Percentiles rank a stretch among this genome's conserved stretches.
Conservation (phyloP, 805 yeast species). For the Gaillardinia entomophila region DNA sequence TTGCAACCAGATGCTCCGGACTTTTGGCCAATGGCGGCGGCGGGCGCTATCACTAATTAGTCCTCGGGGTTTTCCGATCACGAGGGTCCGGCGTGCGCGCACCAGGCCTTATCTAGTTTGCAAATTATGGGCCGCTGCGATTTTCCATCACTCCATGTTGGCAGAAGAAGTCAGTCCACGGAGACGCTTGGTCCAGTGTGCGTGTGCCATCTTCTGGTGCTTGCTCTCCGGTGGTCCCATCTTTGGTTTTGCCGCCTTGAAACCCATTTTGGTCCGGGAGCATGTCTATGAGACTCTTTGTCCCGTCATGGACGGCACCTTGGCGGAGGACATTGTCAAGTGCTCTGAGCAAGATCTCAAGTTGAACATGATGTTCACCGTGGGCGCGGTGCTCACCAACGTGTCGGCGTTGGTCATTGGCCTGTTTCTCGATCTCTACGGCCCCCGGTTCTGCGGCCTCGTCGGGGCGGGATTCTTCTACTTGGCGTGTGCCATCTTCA, state of each 20-base stretch:
- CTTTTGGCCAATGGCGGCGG: too few relatives aligned
- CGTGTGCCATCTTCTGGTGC: slow-evolving; percentile 51
- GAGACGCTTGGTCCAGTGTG: slow-evolving; percentile 28
- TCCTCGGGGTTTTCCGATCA: too few relatives aligned
- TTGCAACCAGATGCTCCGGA: too few relatives aligned
- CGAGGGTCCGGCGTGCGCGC: too few relatives aligned
- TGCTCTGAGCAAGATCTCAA: slow-evolving; percentile 51
- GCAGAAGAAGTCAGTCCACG: background rate
- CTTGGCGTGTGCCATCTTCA: slow-evolving; percentile 42
- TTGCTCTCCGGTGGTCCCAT: slow-evolving; percentile 53
- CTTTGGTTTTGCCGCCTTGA: slow-evolving; percentile 56
- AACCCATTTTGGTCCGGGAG: slow-evolving; percentile 46
- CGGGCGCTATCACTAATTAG: too few relatives aligned
- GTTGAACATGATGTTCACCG: slow-evolving; percentile 54
- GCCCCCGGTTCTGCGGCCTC: slow-evolving; percentile 50
- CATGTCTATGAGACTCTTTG: slow-evolving; percentile 42
- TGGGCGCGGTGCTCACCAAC: slow-evolving; percentile 52
- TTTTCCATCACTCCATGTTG: too few relatives aligned
- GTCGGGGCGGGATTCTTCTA: slow-evolving; percentile 44
- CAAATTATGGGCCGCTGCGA: too few relatives aligned
- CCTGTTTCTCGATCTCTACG: slow-evolving; percentile 41
- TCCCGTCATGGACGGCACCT: slow-evolving; percentile 1
- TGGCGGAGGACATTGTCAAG: slow-evolving; percentile 25
- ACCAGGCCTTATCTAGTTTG: too few relatives aligned
- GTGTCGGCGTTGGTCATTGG: slow-evolving; percentile 50